Base-by-base conservation (phyloP, 306 rosid species). In the Cercis canadensis region DNA sequence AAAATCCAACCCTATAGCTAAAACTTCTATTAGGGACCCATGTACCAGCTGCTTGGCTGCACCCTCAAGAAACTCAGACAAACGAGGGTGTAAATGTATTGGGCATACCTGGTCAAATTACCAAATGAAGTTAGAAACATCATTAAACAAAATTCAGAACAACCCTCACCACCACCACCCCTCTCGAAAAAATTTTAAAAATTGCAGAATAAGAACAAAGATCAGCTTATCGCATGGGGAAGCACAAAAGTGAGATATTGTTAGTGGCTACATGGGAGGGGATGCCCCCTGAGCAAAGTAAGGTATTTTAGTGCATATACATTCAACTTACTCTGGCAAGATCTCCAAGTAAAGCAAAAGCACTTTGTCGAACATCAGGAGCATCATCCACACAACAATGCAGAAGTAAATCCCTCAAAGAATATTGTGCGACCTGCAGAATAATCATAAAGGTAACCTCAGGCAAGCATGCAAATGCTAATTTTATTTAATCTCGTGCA, bases 261-360 rank as follows among this genome's bases (percentile, higher is more conserved):
- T 50, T 43, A 16, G 21, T 32, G 46, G 46, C 67, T 43, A 15
- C 8, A 16, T 11, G 49, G 44, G 29, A 15, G 3, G 39, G 47
- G 8, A 72, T 40, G 44, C 47, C 40, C 65, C 70, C 41, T 19
- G n/a, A 17, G 72, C 33, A 39, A 52, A 34, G 67, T 67, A 40
- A 43, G 62, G 60, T 33, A 47, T 69, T 44, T 17, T 50, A 31
- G 59, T 32, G 45, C 24, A 53, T 62, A 46, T 11, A 43, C 16
- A 58, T 60, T 76, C 57, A 62, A 87, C 97, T 87, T 92, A 95
- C 99, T 81, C 97, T 86, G 32, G 97, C 97, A 71, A 92, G 96
- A 83, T 95, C 99, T 60, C 99, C 99, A 62, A 95, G 92, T 74
- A 95, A 78, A 16, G 97, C 99, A 86, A 95, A 95, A 55, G 92